Evolutionary conservation across 805 yeast species (phyloP), one percentile per base, ranked within the genome.

Genomic region (Barnettozyma sp.): DNA sequence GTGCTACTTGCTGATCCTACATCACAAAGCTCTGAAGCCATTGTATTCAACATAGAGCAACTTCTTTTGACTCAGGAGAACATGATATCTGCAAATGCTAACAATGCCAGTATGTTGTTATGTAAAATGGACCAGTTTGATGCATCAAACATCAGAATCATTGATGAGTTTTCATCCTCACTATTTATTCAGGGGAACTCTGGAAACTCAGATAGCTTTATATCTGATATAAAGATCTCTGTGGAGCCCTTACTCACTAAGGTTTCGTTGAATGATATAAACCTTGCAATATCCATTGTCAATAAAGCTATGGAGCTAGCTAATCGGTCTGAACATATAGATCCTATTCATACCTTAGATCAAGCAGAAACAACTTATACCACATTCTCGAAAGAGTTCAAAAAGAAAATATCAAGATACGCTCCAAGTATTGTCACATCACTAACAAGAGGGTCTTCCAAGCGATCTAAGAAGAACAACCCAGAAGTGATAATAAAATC

Each of bases 91-190:
- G 53, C 87, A 6, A 75, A 83, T 19, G 79, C 84, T 0, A 72
- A 78, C 44, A 84, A 82, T 40, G 74, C 87, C 35, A 97, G 97
- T 2, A 76, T 92, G 80, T 92, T 83, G 50, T 61, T 92, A 40
- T 75, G 87, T 31, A 69, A 66, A 17, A 87, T 92, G 94, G 71
- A 79, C 45, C 54, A 71, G 5, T 69, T 67, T 34, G 79, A 78
- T n/a, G 69, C 70, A 9, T 69, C 69, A 36, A 67, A 79, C 35
- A 63, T 87, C 34, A 65, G 96, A 36, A 71, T 92, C 20, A 67
- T 92, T 40, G 97, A 92, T 56, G 96, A 92, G 48, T 92, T 90
- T 57, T 82, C 94, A 2, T 62, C 86, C 3, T 76, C 87, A 1
- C 67, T 83, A 38, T 73, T 85, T 0, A 60, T 82, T 37, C 96